These are phyloP conservation scores for Ogataea philodendri DNA, from an alignment of 805 yeast genomes.

Conservation along the genomic window DNA sequence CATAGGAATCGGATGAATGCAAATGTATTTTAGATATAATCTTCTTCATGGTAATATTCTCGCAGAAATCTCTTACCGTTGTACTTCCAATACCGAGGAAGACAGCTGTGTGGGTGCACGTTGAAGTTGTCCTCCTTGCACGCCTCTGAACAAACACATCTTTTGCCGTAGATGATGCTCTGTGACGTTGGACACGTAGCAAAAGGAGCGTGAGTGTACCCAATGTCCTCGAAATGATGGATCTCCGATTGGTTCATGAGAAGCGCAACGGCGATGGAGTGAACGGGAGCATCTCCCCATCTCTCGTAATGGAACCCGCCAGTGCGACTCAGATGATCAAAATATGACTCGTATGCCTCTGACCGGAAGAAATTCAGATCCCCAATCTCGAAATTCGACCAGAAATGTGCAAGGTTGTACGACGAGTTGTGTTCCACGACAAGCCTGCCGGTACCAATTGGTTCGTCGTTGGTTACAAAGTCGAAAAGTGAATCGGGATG, in stretches of 20 bases:
- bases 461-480: constrained; percentile 52
- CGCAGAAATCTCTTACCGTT: constrained; percentile 57
- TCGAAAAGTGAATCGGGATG: constrained; percentile 63
- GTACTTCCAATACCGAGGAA: constrained; percentile 73
- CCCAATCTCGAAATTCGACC: constrained; percentile 86
- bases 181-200: constrained; percentile 56
- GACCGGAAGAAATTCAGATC: constrained; percentile 67
- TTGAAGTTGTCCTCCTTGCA: constrained; percentile 41
- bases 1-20: constrained; percentile 25
- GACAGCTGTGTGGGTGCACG: constrained; percentile 53
- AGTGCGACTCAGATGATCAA: constrained; percentile 58
- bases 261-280: constrained; percentile 64
- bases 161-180: constrained; percentile 48
- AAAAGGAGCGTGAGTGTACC: constrained; percentile 75
- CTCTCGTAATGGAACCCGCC: constrained; percentile 85
- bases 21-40: constrained; percentile 23
- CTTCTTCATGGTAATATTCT: constrained; percentile 36
- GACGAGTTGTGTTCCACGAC: constrained; percentile 45
- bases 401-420: constrained; percentile 80
- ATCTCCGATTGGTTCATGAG: constrained; percentile 58
- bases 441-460: constrained; percentile 43
- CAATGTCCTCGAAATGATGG: constrained; percentile 78
- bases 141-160: constrained; percentile 55
- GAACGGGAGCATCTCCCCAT: constrained; percentile 97
- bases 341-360: constrained; percentile 58